Evolutionary conservation across 805 yeast species (phyloP), one percentile per base, ranked within the genome.

Genomic region (Cyberlindnera misumaiensis): DNA sequence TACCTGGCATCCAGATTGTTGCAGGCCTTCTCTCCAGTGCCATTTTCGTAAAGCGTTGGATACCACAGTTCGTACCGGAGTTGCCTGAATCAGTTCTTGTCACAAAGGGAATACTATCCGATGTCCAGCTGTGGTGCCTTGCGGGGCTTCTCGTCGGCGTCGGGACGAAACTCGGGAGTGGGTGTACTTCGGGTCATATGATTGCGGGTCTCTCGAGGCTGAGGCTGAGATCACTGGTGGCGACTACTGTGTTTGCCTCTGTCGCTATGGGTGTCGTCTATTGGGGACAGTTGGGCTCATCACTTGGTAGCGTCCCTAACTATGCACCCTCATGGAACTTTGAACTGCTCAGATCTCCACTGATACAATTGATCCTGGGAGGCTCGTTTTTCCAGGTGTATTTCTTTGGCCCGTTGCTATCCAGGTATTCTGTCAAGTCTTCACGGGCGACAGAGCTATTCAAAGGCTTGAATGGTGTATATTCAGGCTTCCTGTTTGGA

Each of bases 141-240:
- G 62, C 72, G 2, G 77, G 78, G 0, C 39, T 62, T 0, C 46
- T 72, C 2, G 72, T 65, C 3, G 79, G 79, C 0, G 15, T 66
- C 2, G 79, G 79, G 1, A 67, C 78, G 0, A 62, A 62, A 26
- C 49, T 59, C 25, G 77, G 73, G 0, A 55, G 63, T 24, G 79
- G 78, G 3, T 73, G 79, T 40, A 73, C 78, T 2, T 71, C 77
- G 0, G 79, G 79, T 3, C 78, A 73, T 46, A 69, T 73, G 75
- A 53, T 73, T 5, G 58, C 61, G 14, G 79, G 79, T 0, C 36
- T 73, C n/a, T 65, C 75, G 9, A 56, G 77, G 34, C 46, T 68
- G 4, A 56, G 76, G 33, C 36, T 55, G 39, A 55, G 78, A 43
- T 67, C 74, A 13, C 37, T 72, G 11, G 64, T 64, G 6, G 76